phyloP scores from a whole-genome alignment of 371 early-diverging fungal species.

The Mortierella sp. region DNA sequence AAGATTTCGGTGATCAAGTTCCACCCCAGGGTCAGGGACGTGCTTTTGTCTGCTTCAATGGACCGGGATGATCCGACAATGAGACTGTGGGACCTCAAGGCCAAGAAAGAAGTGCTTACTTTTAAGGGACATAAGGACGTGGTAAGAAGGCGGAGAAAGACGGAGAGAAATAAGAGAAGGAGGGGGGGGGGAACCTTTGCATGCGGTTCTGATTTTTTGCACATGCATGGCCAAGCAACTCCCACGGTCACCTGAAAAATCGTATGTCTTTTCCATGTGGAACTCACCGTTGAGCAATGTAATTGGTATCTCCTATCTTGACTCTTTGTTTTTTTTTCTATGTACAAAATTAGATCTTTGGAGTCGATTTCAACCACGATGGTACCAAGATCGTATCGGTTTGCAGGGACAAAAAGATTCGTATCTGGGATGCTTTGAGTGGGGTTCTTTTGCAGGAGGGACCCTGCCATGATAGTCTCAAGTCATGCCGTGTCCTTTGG shows the following conservation, averaged over 20 bases:
- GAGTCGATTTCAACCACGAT: conserved; percentile 70
- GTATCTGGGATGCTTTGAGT: conserved; percentile 68
- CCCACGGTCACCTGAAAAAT: no score
- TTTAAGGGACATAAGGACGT: conserved; percentile 56
- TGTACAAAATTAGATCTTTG: conserved; percentile 54
- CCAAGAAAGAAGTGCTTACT: conserved; percentile 39
- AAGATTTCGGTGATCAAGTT: conserved; percentile 68
- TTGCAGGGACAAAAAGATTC: conserved; percentile 73
- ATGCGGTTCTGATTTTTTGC: neutral
- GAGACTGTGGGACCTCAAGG: conserved; percentile 63
- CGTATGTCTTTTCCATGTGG: no score
- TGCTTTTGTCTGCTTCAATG: conserved; percentile 64
- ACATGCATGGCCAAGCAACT: neutral
- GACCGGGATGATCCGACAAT: conserved; percentile 61
- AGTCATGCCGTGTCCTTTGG: conserved; percentile 80
- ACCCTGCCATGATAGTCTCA: conserved; percentile 72
- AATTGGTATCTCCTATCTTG: neutral
- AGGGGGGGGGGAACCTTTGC: no score
- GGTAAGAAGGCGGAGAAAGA: no score
- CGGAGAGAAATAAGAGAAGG: no score
- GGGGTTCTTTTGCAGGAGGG: conserved; percentile 66
- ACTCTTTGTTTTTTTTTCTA: neutral
- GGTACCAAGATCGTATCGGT: conserved; percentile 73
- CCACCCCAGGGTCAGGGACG: conserved; percentile 70
- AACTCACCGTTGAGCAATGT: no score